These are phyloP conservation scores for Annulohypoxylon truncatum DNA, from an alignment of 2,329 filamentous ascomycete genomes.

Conservation along the genomic window DNA sequence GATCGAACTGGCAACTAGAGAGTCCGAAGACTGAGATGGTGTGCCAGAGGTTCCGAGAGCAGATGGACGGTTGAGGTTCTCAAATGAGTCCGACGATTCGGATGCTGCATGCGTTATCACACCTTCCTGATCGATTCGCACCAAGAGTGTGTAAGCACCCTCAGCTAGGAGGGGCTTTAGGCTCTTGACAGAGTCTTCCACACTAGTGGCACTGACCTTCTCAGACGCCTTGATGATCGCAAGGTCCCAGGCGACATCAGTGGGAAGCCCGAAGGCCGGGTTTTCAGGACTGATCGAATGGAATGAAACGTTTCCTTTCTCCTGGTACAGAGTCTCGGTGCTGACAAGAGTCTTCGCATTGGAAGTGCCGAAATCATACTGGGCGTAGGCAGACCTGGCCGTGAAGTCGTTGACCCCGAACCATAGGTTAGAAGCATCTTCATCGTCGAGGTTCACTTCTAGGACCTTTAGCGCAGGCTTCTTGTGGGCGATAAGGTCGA, in stretches of 20 bases:
- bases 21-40: conserved; percentile 6
- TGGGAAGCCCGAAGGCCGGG: not conserved
- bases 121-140: too few species aligned
- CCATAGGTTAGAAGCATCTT: conserved; percentile 3
- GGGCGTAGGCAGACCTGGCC: conserved; percentile 15
- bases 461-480: conserved; percentile 50
- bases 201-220: not conserved
- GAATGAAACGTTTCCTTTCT: conserved; percentile 16
- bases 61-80: conserved; percentile 6
- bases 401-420: not conserved
- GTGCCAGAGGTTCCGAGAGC: conserved; percentile 1
- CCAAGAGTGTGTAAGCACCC: too few species aligned
- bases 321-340: conserved; percentile 1
- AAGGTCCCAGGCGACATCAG: conserved; percentile 10
- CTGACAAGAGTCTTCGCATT: conserved; percentile 17
- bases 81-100: not conserved
- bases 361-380: conserved; percentile 17
- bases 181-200: not conserved
- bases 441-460: conserved; percentile 45
- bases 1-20: conserved; percentile 6
- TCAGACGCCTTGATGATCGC: conserved; percentile 13
- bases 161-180: too few species aligned
- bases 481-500: conserved; percentile 53
- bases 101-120: not conserved
- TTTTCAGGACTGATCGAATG: conserved; percentile 1